Evolutionary conservation across 345 rosid species (phyloP), one percentile per base, ranked within the genome.

Genomic region (Moricandia moricandioides): DNA sequence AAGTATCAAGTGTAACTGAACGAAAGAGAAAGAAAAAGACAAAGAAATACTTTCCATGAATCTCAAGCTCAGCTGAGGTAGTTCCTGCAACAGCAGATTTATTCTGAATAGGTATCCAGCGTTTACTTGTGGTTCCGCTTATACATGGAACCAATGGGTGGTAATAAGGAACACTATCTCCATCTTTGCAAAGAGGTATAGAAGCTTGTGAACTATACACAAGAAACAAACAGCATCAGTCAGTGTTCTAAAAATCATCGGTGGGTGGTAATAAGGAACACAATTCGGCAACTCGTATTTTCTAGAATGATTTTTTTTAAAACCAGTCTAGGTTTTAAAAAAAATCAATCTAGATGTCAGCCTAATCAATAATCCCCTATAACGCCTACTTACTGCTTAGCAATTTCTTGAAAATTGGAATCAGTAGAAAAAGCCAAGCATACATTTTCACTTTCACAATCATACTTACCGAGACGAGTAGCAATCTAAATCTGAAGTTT

Each of bases 51-150:
- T 49, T 49, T 49, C 56, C 98, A 83, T 92, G 89, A 74, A 86
- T 73, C 80, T 85, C 86, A 78, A 95, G 92, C 82, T 87, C 92
- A 7, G 73, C 60, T 2, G 84, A 63, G 72, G 86, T 87, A 80
- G 88, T 81, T 58, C 76, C 81, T 65, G 87, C 78, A 80, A 74
- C 74, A 55, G 88, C 76, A 55, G 99, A 89, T 60, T 88, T 86
- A 31, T 91, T 89, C 83, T 91, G 98, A 71, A 92, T 88, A 54
- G 98, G 86, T 75, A 77, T 85, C 99, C 99, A 92, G 43, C 85
- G 97, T 47, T 88, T 86, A 86, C 90, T 90, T 34, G 84, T 77
- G 65, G 92, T 83, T 65, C 94, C 97, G 60, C 91, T 85, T 59
- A 92, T 85, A 80, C 99, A 95, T 62, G 94, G 79, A 64, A 83